Evolutionary conservation across 106 monocot species (phyloP), one percentile per base, ranked within the genome.

Genomic region (Ottelia alismoides): DNA sequence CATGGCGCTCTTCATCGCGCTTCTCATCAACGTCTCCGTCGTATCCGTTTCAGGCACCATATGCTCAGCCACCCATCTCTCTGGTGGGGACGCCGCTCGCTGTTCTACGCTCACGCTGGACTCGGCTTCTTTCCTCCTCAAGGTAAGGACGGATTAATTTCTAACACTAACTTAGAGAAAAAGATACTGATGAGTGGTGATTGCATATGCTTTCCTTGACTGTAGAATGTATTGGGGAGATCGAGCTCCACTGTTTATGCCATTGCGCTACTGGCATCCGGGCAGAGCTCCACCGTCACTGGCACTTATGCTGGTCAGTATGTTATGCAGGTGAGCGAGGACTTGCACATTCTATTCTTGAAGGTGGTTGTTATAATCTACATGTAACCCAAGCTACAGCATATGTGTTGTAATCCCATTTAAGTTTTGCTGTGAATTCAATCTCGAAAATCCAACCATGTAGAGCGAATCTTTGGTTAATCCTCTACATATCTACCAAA

Each of bases 11-110:
- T 65, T 58, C 9, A 56, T 81, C n/a, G 76, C 81, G 2, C 28
- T 76, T 55, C 64, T 81, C 18, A 76, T 81, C 53, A 81, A 81
- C 65, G 65, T 81, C 45, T 67, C 81, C 0, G 76, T 81, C 16
- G 50, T 81, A 11, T 72, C 76, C 2, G 81, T 81, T 45, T 52
- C 76, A 25, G 81, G 81, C 28, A 68, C 61, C 1, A 69, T 73
- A 1, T 81, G 81, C 51, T 26, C 51, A 28, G 49, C 64, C 3
- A 21, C 23, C 20, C 61, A 70, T 46, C 49, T 76, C 31, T 56
- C 76, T 0, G 32, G 20, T 1, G 61, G 51, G 18, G 20, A 65
- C 47, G 16, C 70, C 1, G 65, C 61, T 9, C 40, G 32, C 53
- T 82, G 81, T 56, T 27, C 32, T 28, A 26, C 76, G 28, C 69